phyloP scores from a whole-genome alignment of 306 rosid genomes.

The Argentina anserina region DNA sequence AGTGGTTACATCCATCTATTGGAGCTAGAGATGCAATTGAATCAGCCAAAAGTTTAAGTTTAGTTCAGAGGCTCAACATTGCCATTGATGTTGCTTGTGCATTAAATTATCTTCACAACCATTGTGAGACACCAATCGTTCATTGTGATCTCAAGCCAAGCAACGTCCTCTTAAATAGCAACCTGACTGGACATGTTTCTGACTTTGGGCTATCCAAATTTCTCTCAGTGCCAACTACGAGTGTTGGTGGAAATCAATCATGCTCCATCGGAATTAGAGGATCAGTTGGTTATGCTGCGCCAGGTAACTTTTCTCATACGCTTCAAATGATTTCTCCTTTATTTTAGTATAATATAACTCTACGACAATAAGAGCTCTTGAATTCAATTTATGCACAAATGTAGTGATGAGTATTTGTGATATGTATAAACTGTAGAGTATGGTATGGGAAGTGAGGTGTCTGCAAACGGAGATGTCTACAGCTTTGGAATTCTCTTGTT shows the following conservation, averaged over 20 bases:
- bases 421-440: neutral
- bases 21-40: neutral
- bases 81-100: neutral
- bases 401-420: neutral
- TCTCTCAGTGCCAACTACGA: neutral
- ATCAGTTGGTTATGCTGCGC: neutral
- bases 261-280: neutral
- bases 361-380: neutral
- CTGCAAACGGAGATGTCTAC: neutral
- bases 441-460: neutral
- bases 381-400: neutral
- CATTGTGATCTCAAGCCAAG: slow-evolving; percentile 4
- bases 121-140: neutral
- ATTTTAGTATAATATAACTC: too few species aligned
- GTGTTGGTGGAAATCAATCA: neutral
- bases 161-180: neutral
- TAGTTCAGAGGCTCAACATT: neutral
- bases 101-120: neutral
- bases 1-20: neutral
- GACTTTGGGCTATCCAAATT: neutral
- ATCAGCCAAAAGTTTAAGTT: neutral
- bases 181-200: neutral
- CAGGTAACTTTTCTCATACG: neutral
- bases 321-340: too few species aligned
- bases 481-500: neutral